These are phyloP conservation scores for Biscogniauxia mediterranea DNA, from an alignment of 2,329 filamentous ascomycete species.

Conservation along the genomic window DNA sequence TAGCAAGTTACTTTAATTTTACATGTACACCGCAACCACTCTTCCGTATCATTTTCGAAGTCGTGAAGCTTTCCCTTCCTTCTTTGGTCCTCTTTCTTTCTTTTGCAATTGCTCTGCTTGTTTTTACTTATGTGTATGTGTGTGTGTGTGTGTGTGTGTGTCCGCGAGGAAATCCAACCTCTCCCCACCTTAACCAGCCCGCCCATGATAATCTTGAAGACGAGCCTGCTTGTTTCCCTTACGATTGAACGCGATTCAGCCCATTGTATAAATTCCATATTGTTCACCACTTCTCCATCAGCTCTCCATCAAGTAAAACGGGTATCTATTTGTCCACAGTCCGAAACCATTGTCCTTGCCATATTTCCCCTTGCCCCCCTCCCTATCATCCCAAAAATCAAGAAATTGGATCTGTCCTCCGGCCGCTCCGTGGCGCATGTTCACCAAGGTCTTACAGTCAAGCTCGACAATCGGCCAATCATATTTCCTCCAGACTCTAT, in stretches of 20 bases:
- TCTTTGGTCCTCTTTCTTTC: not conserved
- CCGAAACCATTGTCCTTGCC: not conserved
- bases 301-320: slow-evolving; percentile 18
- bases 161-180: no score
- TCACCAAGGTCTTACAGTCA: not conserved
- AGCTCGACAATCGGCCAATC: not conserved
- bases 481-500: not conserved
- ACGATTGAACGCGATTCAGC: not conserved
- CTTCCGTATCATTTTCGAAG: no score
- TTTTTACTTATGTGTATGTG: slow-evolving; percentile 6
- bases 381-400: slow-evolving; percentile 1
- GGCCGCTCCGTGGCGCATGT: not conserved
- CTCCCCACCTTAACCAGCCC: not conserved
- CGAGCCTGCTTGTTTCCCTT: not conserved
- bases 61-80: no score
- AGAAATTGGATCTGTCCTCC: not conserved
- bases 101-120: not conserved
- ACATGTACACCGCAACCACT: no score
- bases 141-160: no score
- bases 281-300: slow-evolving; percentile 1
- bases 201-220: not conserved
- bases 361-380: not conserved
- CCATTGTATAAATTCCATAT: not conserved
- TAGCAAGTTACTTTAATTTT: no score
- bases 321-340: slow-evolving; percentile 25